A percentile compares a stretch with the other conserved stretches of the same genome.
Conservation (phyloP, 2,329 filamentous ascomycete genomes). For the Arthrocladium fulminans region DNA sequence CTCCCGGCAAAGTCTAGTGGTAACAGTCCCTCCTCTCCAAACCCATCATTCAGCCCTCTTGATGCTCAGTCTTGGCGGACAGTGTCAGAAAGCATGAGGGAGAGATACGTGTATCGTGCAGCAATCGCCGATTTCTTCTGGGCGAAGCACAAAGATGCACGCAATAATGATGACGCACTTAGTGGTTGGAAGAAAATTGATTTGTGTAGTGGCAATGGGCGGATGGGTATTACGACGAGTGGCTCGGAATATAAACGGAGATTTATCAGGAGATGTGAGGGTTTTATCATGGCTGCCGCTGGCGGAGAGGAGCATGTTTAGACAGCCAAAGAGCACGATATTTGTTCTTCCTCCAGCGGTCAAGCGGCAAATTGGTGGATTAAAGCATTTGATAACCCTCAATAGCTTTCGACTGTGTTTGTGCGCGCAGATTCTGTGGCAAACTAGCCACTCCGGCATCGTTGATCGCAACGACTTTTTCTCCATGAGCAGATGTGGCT, state of each 20-base stretch:
- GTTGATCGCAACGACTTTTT: no score
- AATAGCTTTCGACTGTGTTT: no score
- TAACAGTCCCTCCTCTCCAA: not conserved
- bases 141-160: conserved; percentile 61
- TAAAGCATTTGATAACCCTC: no score
- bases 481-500: no score
- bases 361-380: no score
- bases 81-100: conserved; percentile 53
- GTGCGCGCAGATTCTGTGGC: no score
- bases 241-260: conserved; percentile 57
- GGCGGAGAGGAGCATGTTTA: not conserved
- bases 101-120: conserved; percentile 51
- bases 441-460: no score
- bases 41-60: conserved; percentile 25
- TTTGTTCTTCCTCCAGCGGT: no score
- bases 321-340: no score
- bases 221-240: conserved; percentile 66
- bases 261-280: conserved; percentile 46
- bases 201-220: conserved; percentile 43
- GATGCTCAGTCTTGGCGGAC: conserved; percentile 48
- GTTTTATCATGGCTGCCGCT: conserved; percentile 32
- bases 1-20: not conserved
- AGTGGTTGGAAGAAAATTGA: conserved; percentile 57
- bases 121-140: conserved; percentile 69
- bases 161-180: conserved; percentile 58